These are phyloP conservation scores for Starmera pachycereana DNA, from an alignment of 805 yeast species.

Conservation along the genomic window DNA sequence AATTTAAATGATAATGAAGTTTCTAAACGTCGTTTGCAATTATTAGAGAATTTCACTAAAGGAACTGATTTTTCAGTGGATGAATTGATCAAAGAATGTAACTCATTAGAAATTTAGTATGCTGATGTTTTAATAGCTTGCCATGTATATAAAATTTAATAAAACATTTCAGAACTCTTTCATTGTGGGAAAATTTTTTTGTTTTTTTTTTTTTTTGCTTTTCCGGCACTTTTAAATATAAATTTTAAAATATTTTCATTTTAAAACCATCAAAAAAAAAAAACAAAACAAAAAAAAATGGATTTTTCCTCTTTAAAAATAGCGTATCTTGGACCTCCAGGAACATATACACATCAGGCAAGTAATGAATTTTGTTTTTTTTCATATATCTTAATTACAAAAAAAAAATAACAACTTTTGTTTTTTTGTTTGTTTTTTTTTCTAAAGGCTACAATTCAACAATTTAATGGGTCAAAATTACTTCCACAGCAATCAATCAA, in stretches of 20 bases:
- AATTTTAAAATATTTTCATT: too few species aligned
- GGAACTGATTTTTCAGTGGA: slow-evolving; percentile 70
- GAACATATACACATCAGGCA: slow-evolving; percentile 87
- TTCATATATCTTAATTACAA: too few species aligned
- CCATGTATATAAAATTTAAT: too few species aligned
- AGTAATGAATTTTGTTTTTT: not conserved
- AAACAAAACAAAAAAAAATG: not conserved
- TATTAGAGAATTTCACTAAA: slow-evolving; percentile 57
- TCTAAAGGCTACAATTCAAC: slow-evolving; percentile 44
- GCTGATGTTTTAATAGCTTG: too few species aligned
- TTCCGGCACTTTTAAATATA: too few species aligned
- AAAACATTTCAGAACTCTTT: too few species aligned
- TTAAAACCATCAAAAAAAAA: not conserved
- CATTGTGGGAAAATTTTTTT: too few species aligned
- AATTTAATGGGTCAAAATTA: slow-evolving; percentile 28
- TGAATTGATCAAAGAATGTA: slow-evolving; percentile 57
- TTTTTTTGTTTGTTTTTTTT: too few species aligned
- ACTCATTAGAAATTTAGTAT: slow-evolving; percentile 46
- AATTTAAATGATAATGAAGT: slow-evolving; percentile 38
- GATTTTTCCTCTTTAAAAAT: slow-evolving; percentile 24
- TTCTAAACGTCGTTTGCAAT: slow-evolving; percentile 37
- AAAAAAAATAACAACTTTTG: not conserved
- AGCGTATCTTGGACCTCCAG: slow-evolving; percentile 81
- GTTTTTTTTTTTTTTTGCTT: too few species aligned
- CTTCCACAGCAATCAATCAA: slow-evolving; percentile 11